A percentile compares a stretch with the other conserved stretches of the same genome.
phyloP scores from a whole-genome alignment of 805 yeast species.

The Metschnikowia santaceciliae region DNA sequence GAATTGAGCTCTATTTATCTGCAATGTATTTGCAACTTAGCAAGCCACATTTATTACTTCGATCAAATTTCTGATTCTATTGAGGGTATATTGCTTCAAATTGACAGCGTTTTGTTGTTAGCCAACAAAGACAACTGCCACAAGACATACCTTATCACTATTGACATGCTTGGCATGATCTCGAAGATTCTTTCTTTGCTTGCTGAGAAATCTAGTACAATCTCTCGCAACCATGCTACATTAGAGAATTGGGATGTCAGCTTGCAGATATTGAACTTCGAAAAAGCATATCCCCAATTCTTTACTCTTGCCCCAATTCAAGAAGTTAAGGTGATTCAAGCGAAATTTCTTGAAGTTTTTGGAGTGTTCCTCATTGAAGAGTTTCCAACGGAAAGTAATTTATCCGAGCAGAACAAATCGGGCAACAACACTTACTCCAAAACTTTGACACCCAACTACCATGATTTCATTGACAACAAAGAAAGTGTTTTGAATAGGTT shows the following conservation, averaged over 20 bases:
- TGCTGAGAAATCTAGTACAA: slow-evolving; percentile 30
- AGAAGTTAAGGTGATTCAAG: slow-evolving; percentile 33
- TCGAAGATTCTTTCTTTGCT: slow-evolving; percentile 28
- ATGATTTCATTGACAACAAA: slow-evolving; percentile 37
- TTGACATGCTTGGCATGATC: slow-evolving; percentile 31
- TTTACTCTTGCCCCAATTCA: slow-evolving; percentile 11
- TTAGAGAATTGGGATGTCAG: slow-evolving; percentile 43
- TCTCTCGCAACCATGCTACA: slow-evolving; percentile 42
- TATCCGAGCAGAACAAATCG: slow-evolving; percentile 7
- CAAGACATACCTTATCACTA: slow-evolving; percentile 20
- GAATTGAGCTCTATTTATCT: slow-evolving; percentile 44
- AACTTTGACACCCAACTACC: slow-evolving; percentile 36
- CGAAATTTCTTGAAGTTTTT: slow-evolving; percentile 38
- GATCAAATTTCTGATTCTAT: slow-evolving; percentile 85
- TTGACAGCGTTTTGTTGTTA: slow-evolving; percentile 27
- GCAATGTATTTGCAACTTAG: slow-evolving; percentile 61
- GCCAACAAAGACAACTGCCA: slow-evolving; percentile 7
- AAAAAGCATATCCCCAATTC: slow-evolving; percentile 11
- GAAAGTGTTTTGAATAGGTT: slow-evolving; percentile 41
- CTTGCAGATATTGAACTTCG: slow-evolving; percentile 28
- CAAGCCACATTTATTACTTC: slow-evolving; percentile 76
- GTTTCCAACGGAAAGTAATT: slow-evolving; percentile 23
- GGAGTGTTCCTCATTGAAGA: slow-evolving; percentile 27
- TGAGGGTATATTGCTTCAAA: slow-evolving; percentile 54
- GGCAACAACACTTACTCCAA: slow-evolving; percentile 12